Base-by-base conservation (phyloP, 176 grass and related monocot genomes). In the Cymbopogon citratus region DNA sequence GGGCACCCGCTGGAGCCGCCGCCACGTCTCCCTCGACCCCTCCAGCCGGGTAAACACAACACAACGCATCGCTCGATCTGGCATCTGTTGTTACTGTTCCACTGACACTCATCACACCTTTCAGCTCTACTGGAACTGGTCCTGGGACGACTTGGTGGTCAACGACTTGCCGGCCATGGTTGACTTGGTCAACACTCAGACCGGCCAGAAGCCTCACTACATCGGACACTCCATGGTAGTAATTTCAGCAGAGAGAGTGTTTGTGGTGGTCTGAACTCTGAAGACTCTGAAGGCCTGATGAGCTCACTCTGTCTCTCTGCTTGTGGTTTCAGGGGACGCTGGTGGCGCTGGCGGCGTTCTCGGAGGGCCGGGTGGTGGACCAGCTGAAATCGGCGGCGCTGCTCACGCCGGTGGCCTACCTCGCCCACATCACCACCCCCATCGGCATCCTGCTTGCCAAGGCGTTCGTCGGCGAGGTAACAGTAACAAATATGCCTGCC, bases 61-160 rank as follows among this genome's bases (percentile, higher is more conserved):
- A 7, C 45, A 16, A 48, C 14, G 18, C 49, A 8, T 52, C 49
- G 5, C 49, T 54, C 19, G 2, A 43, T n/a, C n/a, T n/a, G 12
- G 49, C 19, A 56, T 56, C 51, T n/a, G 19, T 56, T 9, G 0
- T 21, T 54, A n/a, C 51, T 54, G 51, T 54, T 54, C 51, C 19
- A 21, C 51, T 56, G 51, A 3, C 7, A 56, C 52, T 56, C n/a
- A 59, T 56, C n/a, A 59, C n/a, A n/a, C 54, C 15, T 28, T 0
- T 14, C 81, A 97, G 95, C 85, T 81, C 4, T 98, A 94, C 67
- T 98, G 95, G 95, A 83, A 77, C 68, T 98, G 92, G 90, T 98
- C 95, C 0, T 98, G 95, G 95, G 95, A 98, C 23, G 95, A 94
- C 66, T 25, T 94, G 27, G 92, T 87, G 57, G 63, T 86, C 13